phyloP scores from a whole-genome alignment of 805 yeast species.

The Pichia eremophila region DNA sequence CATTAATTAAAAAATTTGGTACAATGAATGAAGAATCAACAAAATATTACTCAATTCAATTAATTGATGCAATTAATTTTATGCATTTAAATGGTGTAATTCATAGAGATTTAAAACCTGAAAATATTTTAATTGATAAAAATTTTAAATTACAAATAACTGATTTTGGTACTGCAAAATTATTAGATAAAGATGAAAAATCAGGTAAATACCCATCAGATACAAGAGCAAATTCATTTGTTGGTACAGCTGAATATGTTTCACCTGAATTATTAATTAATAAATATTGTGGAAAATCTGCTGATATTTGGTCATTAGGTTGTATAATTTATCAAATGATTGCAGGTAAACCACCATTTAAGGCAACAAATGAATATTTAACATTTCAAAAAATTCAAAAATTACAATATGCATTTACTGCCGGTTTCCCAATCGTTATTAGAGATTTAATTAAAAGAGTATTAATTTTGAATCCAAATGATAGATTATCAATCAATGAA shows the following conservation, averaged over 20 bases:
- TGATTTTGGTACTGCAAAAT: conserved; percentile 78
- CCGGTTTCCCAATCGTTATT: conserved; percentile 68
- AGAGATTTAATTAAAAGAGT: conserved; percentile 68
- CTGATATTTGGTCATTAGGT: conserved; percentile 56
- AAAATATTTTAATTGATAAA: conserved; percentile 59
- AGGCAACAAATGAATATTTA: conserved; percentile 71
- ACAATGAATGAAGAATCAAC: conserved; percentile 62
- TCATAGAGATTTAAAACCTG: conserved; percentile 80
- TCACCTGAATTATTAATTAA: conserved; percentile 72
- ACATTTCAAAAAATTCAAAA: conserved; percentile 78
- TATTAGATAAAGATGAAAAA: conserved; percentile 41
- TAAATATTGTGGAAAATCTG: conserved; percentile 55
- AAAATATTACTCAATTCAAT: conserved; percentile 61
- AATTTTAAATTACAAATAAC: conserved; percentile 59
- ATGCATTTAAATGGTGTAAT: conserved; percentile 70
- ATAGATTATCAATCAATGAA: conserved; percentile 46
- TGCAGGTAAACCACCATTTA: conserved; percentile 69
- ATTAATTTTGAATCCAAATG: conserved; percentile 52
- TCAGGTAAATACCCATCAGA: conserved; percentile 54
- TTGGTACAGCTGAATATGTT: conserved; percentile 80
- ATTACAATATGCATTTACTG: conserved; percentile 72
- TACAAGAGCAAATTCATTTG: conserved; percentile 68
- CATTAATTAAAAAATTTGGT: conserved; percentile 60
- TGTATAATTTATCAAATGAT: conserved; percentile 54
- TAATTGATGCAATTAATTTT: conserved; percentile 61